phyloP scores from a whole-genome alignment of 2,329 filamentous ascomycete genomes.

The Aspergillus brunneoviolaceus region DNA sequence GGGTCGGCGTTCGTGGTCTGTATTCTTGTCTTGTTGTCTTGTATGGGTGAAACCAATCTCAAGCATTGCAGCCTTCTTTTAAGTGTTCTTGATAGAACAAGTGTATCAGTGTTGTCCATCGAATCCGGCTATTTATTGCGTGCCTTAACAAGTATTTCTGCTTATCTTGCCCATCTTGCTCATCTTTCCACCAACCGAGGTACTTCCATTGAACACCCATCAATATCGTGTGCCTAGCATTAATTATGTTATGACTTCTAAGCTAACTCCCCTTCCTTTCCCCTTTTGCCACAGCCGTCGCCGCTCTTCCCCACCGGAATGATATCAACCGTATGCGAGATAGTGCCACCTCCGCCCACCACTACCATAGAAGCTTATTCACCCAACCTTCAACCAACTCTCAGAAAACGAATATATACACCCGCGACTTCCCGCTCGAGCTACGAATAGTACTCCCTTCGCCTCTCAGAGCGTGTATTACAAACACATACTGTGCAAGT shows the following conservation, averaged over 20 bases:
- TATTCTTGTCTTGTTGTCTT: neutral
- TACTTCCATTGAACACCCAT: neutral
- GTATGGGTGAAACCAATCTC: neutral
- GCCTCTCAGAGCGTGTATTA: too few relatives aligned
- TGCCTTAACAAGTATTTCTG: neutral
- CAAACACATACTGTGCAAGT: too few relatives aligned
- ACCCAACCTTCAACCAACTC: too few relatives aligned
- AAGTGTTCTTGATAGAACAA: neutral
- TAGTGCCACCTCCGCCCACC: neutral
- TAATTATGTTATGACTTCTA: neutral
- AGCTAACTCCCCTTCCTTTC: neutral
- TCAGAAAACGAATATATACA: too few relatives aligned
- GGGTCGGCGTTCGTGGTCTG: neutral
- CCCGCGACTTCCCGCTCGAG: too few relatives aligned
- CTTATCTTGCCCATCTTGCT: neutral
- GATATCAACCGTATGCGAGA: neutral
- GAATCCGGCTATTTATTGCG: neutral
- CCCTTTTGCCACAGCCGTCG: neutral
- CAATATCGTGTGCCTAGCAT: too few relatives aligned
- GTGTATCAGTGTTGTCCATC: neutral
- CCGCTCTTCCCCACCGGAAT: neutral
- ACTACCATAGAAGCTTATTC: too few relatives aligned
- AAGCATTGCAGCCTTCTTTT: neutral
- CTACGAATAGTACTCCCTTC: too few relatives aligned
- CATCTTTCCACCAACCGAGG: too few relatives aligned